Evolutionary conservation across 1,284 basidiomycete genomes (phyloP), one percentile per base, ranked within the genome.

Genomic region (Tetrapyrgos nigripes): DNA sequence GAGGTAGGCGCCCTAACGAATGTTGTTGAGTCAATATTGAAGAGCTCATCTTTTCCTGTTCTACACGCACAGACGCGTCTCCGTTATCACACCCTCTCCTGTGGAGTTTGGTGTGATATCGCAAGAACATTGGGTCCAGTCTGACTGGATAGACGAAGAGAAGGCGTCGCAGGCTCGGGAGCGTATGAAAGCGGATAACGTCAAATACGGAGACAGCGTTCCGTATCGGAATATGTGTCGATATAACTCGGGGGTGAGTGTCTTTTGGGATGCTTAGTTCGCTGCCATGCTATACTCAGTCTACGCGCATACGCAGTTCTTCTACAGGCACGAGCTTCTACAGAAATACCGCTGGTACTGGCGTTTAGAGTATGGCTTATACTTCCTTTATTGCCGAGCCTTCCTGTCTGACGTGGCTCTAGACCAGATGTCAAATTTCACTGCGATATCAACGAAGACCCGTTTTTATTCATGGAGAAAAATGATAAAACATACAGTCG

Each of bases 401-500:
- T 31, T 54, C 9, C 58, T 40, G 17, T 6, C 19, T 8, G 4
- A 40, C 28, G 19, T 19, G 9, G 6, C 31, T n/a, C 6, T 58
- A 81, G 79, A 61, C 87, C 87, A 1, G 76, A 79, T 50, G 82
- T 89, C 61, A 81, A 83, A 66, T 85, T 84, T 68, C 83, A 81
- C 70, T 91, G 88, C 68, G 83, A 89, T 61, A 67, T 88, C 35
- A 77, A 82, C 51, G 83, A 82, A 62, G 88, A 91, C 63, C 88
- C 88, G 0, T 90, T 89, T 77, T 64, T 83, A 4, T 82, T 82
- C 67, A 87, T 91, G 87, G 77, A 86, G 63, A 81, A 86, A 57
- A 76, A 87, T 67, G 79, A 83, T 62, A 89, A 89, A 68, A 73
- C 79, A 10, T 87, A 86, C 62, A 83, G 79, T 75, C 46, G 50